These are phyloP conservation scores for Schizosaccharomyces lindneri DNA, from an alignment of 805 yeast species.

Conservation along the genomic window DNA sequence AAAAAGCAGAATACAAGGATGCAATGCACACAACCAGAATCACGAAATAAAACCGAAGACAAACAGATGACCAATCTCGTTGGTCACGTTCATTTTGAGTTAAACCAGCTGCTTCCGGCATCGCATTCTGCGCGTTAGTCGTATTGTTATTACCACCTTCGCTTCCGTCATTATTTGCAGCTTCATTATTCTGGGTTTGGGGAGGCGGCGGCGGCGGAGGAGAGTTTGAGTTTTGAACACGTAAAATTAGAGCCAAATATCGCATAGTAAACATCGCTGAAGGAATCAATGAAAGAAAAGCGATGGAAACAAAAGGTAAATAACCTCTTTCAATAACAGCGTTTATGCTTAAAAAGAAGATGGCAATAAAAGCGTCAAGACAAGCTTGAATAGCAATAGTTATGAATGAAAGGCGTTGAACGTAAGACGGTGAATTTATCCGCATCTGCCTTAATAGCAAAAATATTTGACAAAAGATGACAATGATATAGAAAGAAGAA, in stretches of 20 bases:
- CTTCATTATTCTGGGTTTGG: not conserved
- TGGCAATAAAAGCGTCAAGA: slow-evolving; percentile 44
- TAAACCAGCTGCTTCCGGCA: slow-evolving; percentile 7
- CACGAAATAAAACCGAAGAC: slow-evolving; percentile 30
- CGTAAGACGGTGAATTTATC: slow-evolving; percentile 46
- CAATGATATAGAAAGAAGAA: slow-evolving; percentile 20
- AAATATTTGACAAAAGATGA: slow-evolving; percentile 29
- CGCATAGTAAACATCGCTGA: slow-evolving; percentile 47
- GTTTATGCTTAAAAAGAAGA: slow-evolving; percentile 35
- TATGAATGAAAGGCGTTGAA: slow-evolving; percentile 48
- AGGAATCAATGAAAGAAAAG: slow-evolving; percentile 42
- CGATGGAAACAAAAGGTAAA: slow-evolving; percentile 41
- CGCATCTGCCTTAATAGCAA: slow-evolving; percentile 46
- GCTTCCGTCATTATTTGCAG: no score
- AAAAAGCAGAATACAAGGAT: slow-evolving; percentile 27
- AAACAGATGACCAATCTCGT: slow-evolving; percentile 14
- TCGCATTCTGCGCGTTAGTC: slow-evolving; percentile 3
- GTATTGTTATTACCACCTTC: not conserved
- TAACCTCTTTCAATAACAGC: slow-evolving; percentile 31
- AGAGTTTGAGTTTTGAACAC: slow-evolving; percentile 9
- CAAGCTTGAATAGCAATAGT: slow-evolving; percentile 37
- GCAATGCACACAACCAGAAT: slow-evolving; percentile 32
- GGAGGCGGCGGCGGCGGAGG: slow-evolving; percentile 8
- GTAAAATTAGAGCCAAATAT: slow-evolving; percentile 7
- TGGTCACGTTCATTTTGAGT: slow-evolving; percentile 4